Conservation (phyloP, 352 stramenopile genomes). For the Aphanomyces cochlioides region DNA sequence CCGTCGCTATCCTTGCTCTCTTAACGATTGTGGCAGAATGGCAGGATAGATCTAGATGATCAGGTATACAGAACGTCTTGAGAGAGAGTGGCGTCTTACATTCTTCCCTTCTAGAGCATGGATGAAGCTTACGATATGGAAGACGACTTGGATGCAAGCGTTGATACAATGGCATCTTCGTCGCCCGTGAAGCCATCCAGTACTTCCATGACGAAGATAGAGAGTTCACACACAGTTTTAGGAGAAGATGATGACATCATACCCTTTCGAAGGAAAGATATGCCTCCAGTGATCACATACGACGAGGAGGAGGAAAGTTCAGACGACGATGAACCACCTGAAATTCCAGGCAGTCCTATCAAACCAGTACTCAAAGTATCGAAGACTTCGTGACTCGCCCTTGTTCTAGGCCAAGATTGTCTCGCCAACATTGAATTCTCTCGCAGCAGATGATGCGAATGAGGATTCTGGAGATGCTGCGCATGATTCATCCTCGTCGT, state of each 20-base stretch:
- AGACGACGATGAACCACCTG: conserved; percentile 48
- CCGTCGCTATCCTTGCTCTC: neutral
- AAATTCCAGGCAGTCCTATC: conserved; percentile 67
- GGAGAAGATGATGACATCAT: conserved; percentile 18
- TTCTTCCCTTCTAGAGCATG: conserved; percentile 50
- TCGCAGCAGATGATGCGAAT: neutral
- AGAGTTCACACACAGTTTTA: neutral
- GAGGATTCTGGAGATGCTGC: conserved; percentile 23
- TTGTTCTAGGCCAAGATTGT: no score
- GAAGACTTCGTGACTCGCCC: no score
- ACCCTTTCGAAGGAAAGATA: conserved; percentile 2
- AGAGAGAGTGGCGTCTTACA: no score
- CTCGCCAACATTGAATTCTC: neutral
- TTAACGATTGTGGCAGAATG: conserved; percentile 15
- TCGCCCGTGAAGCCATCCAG: conserved; percentile 39
- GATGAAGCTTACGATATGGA: conserved; percentile 62
- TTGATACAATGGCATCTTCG: conserved; percentile 44
- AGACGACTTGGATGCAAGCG: conserved; percentile 50
- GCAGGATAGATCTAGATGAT: conserved; percentile 22
- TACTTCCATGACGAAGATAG: neutral
- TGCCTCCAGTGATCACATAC: neutral
- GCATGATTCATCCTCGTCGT: conserved; percentile 32
- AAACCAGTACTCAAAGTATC: conserved; percentile 31
- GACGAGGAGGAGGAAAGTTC: conserved; percentile 18
- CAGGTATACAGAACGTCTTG: neutral